Evolutionary conservation across 352 stramenopile species (phyloP), one percentile per base, ranked within the genome.

Genomic region (Globisporangium camurandrum): DNA sequence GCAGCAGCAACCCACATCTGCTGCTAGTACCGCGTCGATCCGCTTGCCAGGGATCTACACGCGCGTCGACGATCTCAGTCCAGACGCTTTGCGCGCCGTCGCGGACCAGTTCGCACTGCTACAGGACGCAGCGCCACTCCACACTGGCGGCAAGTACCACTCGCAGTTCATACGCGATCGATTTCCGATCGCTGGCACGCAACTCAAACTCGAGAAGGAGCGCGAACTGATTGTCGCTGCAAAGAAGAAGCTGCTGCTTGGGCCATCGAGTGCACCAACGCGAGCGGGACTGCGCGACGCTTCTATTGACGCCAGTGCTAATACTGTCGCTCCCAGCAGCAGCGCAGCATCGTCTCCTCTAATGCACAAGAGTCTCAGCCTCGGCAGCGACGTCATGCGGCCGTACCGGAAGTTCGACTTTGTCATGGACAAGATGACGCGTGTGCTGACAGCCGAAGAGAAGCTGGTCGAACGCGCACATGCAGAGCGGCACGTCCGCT

Each of bases 181-280:
- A 45, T 92, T 83, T 42, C 81, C 77, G 33, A 86, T 92, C 43
- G 75, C 77, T 28, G 81, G 81, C 11, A 61, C 69, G 16, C 81
- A 92, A 69, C 40, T 89, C 24, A 71, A 63, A 44, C 58, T 86
- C 34, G 77, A 92, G 61, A 76, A 69, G 38, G 67, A 92, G 49
- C 75, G 66, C 17, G 75, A 84, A 19, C 45, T 81, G 55, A 65
- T 67, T 11, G 55, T 79, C 22, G 48, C 58, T 1, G 77, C 74
- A 10, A 88, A 88, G 62, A 92, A 85, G 51, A 78, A 80, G 43
- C 51, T 90, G 14, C 43, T 90, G 19, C 61, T 90, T n/a, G n/a
- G n/a, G n/a, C n/a, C n/a, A n/a, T n/a, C 20, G 48, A 71, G 19
- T 46, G 45, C 3, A 11, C 33, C 4, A 11, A 37, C 19, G 24